phyloP scores from a whole-genome alignment of 257 asterid genomes.

The Penstemon eatonii region DNA sequence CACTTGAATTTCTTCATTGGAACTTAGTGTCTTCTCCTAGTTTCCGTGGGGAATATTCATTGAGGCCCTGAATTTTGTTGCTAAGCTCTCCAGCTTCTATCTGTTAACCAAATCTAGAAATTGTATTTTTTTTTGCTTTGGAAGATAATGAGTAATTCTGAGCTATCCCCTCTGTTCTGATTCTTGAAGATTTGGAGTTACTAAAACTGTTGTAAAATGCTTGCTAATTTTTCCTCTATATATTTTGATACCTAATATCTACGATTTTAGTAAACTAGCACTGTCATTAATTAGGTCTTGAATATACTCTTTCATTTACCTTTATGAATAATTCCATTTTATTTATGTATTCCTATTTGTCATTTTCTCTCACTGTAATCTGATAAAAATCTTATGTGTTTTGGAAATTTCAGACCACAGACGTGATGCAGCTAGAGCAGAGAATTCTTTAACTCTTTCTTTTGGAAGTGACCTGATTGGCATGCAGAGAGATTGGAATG shows the following conservation, averaged over 20 bases:
- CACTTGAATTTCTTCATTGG: no score
- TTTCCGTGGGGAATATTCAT: no score
- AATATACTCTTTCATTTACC: neutral
- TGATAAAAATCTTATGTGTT: slow-evolving; percentile 24
- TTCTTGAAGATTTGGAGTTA: neutral
- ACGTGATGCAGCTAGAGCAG: slow-evolving; percentile 98
- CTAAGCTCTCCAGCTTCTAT: neutral
- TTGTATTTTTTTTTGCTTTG: neutral
- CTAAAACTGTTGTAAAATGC: neutral
- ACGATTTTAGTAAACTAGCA: neutral
- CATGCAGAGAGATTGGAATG: slow-evolving; percentile 99
- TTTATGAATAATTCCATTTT: slow-evolving; percentile 5
- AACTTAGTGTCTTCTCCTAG: no score
- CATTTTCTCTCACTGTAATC: neutral
- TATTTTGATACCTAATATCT: neutral
- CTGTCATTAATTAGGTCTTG: neutral
- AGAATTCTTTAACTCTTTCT: slow-evolving; percentile 73
- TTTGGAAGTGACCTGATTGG: slow-evolving; percentile 98
- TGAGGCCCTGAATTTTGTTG: neutral
- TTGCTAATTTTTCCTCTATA: neutral
- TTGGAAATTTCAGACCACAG: slow-evolving; percentile 67
- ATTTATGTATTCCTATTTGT: neutral
- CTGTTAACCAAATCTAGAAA: neutral
- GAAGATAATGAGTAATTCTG: neutral
- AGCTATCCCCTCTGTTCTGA: neutral